These are phyloP conservation scores for Diaporthe destruens DNA, from an alignment of 2,329 filamentous ascomycete species.

Conservation along the genomic window DNA sequence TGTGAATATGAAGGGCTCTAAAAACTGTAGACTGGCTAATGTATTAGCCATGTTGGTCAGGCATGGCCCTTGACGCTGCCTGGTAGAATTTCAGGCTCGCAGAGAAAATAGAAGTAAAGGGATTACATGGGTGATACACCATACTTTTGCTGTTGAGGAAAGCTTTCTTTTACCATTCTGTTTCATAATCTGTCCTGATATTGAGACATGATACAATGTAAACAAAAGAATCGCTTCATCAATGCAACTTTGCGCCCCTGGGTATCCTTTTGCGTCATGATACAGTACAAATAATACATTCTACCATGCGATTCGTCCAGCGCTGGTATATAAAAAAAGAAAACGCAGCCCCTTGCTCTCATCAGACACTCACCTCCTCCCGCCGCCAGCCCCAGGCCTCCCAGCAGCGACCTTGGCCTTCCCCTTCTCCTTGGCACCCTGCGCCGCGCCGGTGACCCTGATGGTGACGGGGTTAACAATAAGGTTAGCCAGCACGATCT, in stretches of 20 bases:
- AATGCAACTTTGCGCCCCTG: not conserved
- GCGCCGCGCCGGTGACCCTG: constrained; percentile 32
- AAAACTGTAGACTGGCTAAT: too few species aligned
- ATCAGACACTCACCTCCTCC: not conserved
- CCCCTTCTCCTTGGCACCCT: not conserved
- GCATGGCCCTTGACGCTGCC: too few species aligned
- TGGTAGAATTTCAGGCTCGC: too few species aligned
- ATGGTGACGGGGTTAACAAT: constrained; percentile 38
- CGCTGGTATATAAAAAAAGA: not conserved
- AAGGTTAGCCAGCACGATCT: constrained; percentile 39
- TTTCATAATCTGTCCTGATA: too few species aligned
- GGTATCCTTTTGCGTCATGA: constrained; percentile 12
- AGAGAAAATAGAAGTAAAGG: too few species aligned
- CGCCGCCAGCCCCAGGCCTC: constrained; percentile 2
- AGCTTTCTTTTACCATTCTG: too few species aligned
- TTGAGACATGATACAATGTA: not conserved
- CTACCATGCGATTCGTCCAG: not conserved
- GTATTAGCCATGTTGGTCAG: too few species aligned
- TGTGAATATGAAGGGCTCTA: too few species aligned
- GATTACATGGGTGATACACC: too few species aligned
- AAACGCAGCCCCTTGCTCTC: not conserved
- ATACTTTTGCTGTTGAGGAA: too few species aligned
- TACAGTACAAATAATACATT: constrained; percentile 8
- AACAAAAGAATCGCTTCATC: not conserved
- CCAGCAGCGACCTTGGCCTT: too few species aligned